Evolutionary conservation across 306 rosid genomes (phyloP), one percentile per base, ranked within the genome.

Genomic region (Lathyrus sativus): DNA sequence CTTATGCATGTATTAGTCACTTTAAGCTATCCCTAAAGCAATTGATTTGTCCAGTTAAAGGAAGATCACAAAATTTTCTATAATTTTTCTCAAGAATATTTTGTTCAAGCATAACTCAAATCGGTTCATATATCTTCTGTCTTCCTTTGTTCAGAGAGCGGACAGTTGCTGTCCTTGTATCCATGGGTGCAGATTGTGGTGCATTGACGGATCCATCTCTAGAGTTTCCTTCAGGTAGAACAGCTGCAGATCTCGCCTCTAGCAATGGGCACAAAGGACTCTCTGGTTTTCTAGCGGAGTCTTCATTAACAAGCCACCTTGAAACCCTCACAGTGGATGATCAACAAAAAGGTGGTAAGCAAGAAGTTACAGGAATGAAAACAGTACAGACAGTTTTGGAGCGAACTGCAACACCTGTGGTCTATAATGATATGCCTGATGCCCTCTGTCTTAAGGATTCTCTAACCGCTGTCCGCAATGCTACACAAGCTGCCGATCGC

Each of bases 161-260:
- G 74, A 85, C 91, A 55, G 89, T 91, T 57, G 93, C 71, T 61
- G 51, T 79, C 75, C 97, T 91, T 67, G 69, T 88, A 65, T 70
- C 85, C 75, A 74, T 76, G 79, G 85, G 89, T 54, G 96, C 93
- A 15, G 76, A 74, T 66, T 76, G 88, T 78, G 97, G 93, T 55
- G 81, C 82, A 31, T 4, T 37, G 70, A 78, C 97, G 0, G 97
- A 91, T 79, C 97, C 97, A 67, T 78, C 93, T 73, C 96, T 93
- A 45, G 87, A 72, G 78, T 71, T 61, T 80, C 89, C 80, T 19
- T 57, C 41, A 26, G 89, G 93, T 28, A 78, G 70, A 83, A 54
- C 86, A 76, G 86, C 97, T 14, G 86, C 96, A 12, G 97, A 91
- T 62, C 87, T 91, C 49, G 97, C 97, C 44, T 88, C 91, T 77